Evolutionary conservation across 129 eudicot genomes (phyloP).

Genomic region (Tagetes patula): DNA sequence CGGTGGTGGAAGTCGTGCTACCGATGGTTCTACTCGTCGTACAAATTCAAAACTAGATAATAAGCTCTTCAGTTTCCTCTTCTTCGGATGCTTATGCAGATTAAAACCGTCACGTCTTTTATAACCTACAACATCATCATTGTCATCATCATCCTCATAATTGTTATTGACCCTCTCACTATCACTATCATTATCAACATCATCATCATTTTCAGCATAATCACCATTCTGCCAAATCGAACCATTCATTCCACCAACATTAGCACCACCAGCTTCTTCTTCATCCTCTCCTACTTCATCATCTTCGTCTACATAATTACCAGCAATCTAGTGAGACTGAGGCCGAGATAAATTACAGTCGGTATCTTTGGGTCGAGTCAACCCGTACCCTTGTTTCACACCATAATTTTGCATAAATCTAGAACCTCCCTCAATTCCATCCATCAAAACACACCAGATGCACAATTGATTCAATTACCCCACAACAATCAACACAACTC

Average conservation of each 20-base stretch:
- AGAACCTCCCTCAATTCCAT: conserved; percentile 46
- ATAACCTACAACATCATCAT: conserved; percentile 32
- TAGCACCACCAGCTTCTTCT: conserved; percentile 34
- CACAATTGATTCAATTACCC: not conserved
- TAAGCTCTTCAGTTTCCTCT: conserved; percentile 65
- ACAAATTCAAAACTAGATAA: conserved; percentile 67
- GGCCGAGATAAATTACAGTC: conserved; percentile 30
- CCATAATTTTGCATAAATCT: conserved; percentile 38
- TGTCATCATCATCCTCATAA: conserved; percentile 33
- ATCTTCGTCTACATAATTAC: conserved; percentile 31
- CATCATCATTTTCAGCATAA: conserved; percentile 4
- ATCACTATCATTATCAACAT: not conserved
- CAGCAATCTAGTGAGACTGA: conserved; percentile 26
- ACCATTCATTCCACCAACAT: conserved; percentile 15
- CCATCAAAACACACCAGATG: conserved; percentile 39
- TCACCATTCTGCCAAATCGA: not conserved
- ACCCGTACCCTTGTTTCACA: conserved; percentile 33
- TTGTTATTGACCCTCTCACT: no score
- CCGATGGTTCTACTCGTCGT: conserved; percentile 51
- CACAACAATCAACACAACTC: conserved; percentile 9
- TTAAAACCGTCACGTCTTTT: conserved; percentile 31
- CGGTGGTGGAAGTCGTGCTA: conserved; percentile 5
- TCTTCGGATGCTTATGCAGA: conserved; percentile 55
- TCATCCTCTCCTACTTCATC: conserved; percentile 46
- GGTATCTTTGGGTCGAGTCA: conserved; percentile 35